A percentile compares a stretch with the other conserved stretches of the same genome.
Conservation (phyloP, 1,284 basidiomycete species). For the Mycena sp. region DNA sequence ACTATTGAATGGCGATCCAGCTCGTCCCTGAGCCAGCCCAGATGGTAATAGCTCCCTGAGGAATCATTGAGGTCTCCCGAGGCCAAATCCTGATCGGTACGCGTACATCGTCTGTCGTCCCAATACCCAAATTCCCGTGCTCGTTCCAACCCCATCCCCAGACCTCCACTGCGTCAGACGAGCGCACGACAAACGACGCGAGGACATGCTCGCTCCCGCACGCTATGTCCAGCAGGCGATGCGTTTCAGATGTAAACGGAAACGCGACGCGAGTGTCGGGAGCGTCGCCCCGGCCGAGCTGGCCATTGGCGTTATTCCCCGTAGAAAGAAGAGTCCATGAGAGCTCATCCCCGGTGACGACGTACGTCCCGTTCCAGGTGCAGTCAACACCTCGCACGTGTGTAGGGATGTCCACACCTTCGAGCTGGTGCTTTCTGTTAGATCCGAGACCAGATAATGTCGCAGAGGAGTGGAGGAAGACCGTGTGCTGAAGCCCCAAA, state of each 20-base stretch:
- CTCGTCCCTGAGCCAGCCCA: slow-evolving; percentile 30
- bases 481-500: slow-evolving; percentile 79
- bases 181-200: slow-evolving; percentile 41
- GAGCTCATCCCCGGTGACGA: slow-evolving; percentile 44
- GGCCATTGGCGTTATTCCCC: slow-evolving; percentile 76
- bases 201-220: slow-evolving; percentile 90
- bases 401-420: slow-evolving; percentile 44
- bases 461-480: slow-evolving; percentile 63
- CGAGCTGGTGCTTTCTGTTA: slow-evolving; percentile 75
- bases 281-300: slow-evolving; percentile 61
- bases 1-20: slow-evolving; percentile 25
- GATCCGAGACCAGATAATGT: slow-evolving; percentile 66
- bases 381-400: slow-evolving; percentile 58
- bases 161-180: slow-evolving; percentile 51
- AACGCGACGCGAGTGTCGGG: slow-evolving; percentile 41
- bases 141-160: slow-evolving; percentile 97
- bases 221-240: slow-evolving; percentile 36
- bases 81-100: slow-evolving; percentile 66
- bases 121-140: slow-evolving; percentile 88
- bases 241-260: slow-evolving; percentile 38
- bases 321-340: slow-evolving; percentile 53
- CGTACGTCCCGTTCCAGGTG: slow-evolving; percentile 88
- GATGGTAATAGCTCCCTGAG: slow-evolving; percentile 23
- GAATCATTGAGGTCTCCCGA: slow-evolving; percentile 20
- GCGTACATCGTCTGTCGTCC: slow-evolving; percentile 62